Evolutionary conservation across 1,284 basidiomycete genomes (phyloP).

Genomic region (Ceratobasidium sp.): DNA sequence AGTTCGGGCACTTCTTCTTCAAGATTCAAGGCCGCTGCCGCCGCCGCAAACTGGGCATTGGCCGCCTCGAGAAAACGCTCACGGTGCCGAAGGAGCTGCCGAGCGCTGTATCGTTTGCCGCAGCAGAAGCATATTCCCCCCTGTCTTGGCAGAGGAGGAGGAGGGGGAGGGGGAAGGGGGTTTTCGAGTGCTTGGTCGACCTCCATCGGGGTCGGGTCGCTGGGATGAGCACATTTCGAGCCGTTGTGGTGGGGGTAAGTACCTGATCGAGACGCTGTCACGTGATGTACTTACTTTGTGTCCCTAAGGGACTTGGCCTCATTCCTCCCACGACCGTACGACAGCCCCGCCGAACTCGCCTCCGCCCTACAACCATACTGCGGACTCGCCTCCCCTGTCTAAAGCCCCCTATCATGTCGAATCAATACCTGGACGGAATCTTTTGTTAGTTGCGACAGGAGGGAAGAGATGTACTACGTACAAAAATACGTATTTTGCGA

Average conservation of each 20-base stretch:
- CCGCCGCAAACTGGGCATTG: background rate
- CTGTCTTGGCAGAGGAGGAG: background rate
- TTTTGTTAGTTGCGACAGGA: too few relatives aligned
- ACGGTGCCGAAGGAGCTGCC: conserved; percentile 20
- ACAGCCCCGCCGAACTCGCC: background rate
- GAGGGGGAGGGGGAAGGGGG: background rate
- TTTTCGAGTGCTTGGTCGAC: background rate
- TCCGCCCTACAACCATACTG: too few relatives aligned
- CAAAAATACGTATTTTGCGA: too few relatives aligned
- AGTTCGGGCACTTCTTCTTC: too few relatives aligned
- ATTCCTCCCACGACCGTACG: background rate
- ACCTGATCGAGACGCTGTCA: background rate
- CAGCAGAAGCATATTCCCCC: conserved; percentile 18
- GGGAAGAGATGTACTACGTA: too few relatives aligned
- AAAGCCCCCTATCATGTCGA: too few relatives aligned
- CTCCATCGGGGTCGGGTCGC: background rate
- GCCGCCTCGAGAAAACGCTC: background rate
- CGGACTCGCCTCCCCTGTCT: too few relatives aligned
- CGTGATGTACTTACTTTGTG: background rate
- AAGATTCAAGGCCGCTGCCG: too few relatives aligned
- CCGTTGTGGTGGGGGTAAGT: background rate
- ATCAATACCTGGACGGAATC: too few relatives aligned
- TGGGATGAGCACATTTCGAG: too few relatives aligned
- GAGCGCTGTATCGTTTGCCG: background rate
- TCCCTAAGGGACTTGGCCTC: background rate